A percentile compares a stretch with the other conserved stretches of the same genome.
Conservation (phyloP, 495 filamentous ascomycete genomes). For the Patellaria atrata region DNA sequence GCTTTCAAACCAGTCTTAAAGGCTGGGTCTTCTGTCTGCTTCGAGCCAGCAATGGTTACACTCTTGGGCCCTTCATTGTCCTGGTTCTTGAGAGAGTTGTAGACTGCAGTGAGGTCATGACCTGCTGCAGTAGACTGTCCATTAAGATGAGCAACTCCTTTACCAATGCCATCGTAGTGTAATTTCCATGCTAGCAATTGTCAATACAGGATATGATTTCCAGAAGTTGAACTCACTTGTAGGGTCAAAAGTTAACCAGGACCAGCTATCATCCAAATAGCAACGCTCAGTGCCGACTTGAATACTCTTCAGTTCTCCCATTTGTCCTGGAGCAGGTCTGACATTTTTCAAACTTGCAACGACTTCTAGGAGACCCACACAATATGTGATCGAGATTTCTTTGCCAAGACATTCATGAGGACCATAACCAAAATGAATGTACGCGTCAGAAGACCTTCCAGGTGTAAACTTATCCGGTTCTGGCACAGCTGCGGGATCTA, state of each 20-base stretch:
- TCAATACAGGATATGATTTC: no score
- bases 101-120: no score
- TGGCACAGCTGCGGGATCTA: neutral
- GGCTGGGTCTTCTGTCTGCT: no score
- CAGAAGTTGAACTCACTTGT: constrained; percentile 2
- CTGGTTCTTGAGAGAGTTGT: no score
- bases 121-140: no score
- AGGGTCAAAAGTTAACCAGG: constrained; percentile 26
- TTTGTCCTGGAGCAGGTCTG: constrained; percentile 27
- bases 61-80: no score
- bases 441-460: neutral
- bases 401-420: constrained; percentile 25
- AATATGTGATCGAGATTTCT: constrained; percentile 17
- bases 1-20: no score
- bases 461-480: constrained; percentile 3
- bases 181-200: no score
- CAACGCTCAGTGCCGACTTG: constrained; percentile 21
- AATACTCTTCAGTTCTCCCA: constrained; percentile 27
- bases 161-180: no score
- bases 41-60: no score
- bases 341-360: constrained; percentile 26
- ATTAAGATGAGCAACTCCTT: no score
- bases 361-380: constrained; percentile 24
- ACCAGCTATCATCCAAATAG: constrained; percentile 30
- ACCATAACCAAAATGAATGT: constrained; percentile 20